A percentile compares a stretch with the other conserved stretches of the same genome.
Conservation (phyloP, 1,139 yeast genomes). For the Debaryomycetaceae sp. region DNA sequence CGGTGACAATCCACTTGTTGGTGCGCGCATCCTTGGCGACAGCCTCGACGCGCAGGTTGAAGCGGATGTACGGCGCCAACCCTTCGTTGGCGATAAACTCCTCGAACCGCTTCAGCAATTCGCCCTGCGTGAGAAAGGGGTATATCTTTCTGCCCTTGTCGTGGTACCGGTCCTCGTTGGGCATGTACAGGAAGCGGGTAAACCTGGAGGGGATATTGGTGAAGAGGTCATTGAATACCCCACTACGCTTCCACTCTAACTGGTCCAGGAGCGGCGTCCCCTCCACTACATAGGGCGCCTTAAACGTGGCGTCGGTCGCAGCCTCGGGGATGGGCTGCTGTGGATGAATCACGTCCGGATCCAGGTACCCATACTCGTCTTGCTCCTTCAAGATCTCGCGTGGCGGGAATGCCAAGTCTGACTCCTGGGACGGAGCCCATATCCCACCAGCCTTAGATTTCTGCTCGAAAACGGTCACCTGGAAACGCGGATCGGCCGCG, state of each 20-base stretch:
- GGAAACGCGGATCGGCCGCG: constrained; percentile 18
- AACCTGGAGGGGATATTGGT: constrained; percentile 44
- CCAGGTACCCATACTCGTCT: constrained; percentile 23
- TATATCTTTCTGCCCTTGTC: constrained; percentile 24
- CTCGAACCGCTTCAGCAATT: constrained; percentile 27
- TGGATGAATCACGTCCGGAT: constrained; percentile 25
- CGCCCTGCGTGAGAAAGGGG: constrained; percentile 39
- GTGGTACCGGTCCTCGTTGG: constrained; percentile 23
- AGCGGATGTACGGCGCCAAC: constrained; percentile 30
- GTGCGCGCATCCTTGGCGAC: constrained; percentile 23
- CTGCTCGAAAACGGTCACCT: constrained; percentile 31
- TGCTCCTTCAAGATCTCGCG: constrained; percentile 22
- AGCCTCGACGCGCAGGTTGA: constrained; percentile 35
- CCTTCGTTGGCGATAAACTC: constrained; percentile 25
- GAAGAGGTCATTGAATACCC: constrained; percentile 39
- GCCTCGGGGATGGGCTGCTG: constrained; percentile 14
- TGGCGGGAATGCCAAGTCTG: constrained; percentile 28
- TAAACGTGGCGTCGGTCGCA: constrained; percentile 12
- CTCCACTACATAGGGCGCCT: constrained; percentile 15
- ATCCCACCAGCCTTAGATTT: constrained; percentile 30
- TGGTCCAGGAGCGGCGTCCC: constrained; percentile 14
- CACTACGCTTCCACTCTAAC: constrained; percentile 38
- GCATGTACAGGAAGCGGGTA: constrained; percentile 38
- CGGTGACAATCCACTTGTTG: constrained; percentile 42
- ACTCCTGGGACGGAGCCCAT: constrained; percentile 24